Conservation (phyloP, 139 green algal species). For the Tetraselmis striata region DNA sequence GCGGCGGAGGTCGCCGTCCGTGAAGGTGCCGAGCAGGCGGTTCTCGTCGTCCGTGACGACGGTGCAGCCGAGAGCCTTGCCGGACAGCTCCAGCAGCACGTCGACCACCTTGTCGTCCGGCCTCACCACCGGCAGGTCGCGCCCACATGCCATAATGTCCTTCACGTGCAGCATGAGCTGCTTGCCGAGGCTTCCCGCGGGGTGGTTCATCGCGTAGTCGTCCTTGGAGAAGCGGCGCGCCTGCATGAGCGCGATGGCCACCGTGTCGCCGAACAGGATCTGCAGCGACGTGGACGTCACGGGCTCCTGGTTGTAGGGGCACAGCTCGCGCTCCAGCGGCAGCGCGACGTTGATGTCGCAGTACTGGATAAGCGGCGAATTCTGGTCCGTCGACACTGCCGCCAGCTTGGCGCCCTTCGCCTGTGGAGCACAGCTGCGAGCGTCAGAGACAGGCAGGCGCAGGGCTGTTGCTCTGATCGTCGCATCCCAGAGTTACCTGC, state of each 20-base stretch:
- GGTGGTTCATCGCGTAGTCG: slow-evolving; percentile 57
- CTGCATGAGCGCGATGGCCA: slow-evolving; percentile 54
- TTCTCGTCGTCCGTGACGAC: slow-evolving; percentile 27
- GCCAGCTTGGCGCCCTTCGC: slow-evolving; percentile 56
- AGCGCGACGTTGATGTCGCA: slow-evolving; percentile 47
- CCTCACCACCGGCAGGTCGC: slow-evolving; percentile 20
- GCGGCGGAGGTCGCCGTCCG: slow-evolving; percentile 47
- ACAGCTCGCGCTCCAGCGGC: slow-evolving; percentile 55
- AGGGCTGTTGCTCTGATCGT: too few species aligned
- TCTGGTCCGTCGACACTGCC: slow-evolving; percentile 22
- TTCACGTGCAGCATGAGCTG: slow-evolving; percentile 46
- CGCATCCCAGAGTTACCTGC: too few species aligned
- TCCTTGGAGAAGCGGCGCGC: slow-evolving; percentile 42
- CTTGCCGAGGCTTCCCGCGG: slow-evolving; percentile 51
- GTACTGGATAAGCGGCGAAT: slow-evolving; percentile 27
- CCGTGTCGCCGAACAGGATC: slow-evolving; percentile 60
- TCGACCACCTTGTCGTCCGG: slow-evolving; percentile 21
- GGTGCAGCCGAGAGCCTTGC: slow-evolving; percentile 48
- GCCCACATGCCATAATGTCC: slow-evolving; percentile 35
- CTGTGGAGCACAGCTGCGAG: too few species aligned
- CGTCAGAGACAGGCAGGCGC: too few species aligned
- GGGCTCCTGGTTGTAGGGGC: slow-evolving; percentile 54
- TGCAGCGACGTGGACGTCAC: slow-evolving; percentile 55
- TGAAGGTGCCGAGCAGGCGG: slow-evolving; percentile 46
- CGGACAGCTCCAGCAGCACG: slow-evolving; percentile 42